A percentile compares a stretch with the other conserved stretches of the same genome.
Conservation (phyloP, 2,329 filamentous ascomycete genomes). For the Mycosphaerelloides madeirae region DNA sequence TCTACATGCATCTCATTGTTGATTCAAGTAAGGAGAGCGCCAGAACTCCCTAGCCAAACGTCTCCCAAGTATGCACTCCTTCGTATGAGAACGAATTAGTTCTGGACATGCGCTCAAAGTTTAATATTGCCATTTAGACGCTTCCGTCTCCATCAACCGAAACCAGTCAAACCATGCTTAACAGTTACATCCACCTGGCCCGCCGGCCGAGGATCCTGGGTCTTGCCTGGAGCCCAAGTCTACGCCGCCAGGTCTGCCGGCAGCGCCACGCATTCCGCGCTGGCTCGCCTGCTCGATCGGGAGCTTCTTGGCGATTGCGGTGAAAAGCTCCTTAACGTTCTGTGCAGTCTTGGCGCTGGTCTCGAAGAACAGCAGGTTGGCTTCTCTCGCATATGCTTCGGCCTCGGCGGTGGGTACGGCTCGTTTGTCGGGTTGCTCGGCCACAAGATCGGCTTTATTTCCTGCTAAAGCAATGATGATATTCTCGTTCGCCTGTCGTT, state of each 20-base stretch:
- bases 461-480: conserved; percentile 97
- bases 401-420: conserved; percentile 85
- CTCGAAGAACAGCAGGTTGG: conserved; percentile 94
- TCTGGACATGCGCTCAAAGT: too few species aligned
- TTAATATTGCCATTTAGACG: too few species aligned
- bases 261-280: conserved; percentile 64
- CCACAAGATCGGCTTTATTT: conserved; percentile 96
- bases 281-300: conserved; percentile 95
- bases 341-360: conserved; percentile 96
- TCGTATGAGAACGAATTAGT: too few species aligned
- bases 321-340: conserved; percentile 94
- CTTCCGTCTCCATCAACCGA: too few species aligned
- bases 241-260: conserved; percentile 59
- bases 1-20: too few species aligned
- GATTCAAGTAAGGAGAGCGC: too few species aligned
- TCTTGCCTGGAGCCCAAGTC: conserved; percentile 62
- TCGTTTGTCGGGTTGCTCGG: conserved; percentile 90
- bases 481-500: conserved; percentile 98
- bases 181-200: conserved; percentile 59
- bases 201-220: conserved; percentile 54
- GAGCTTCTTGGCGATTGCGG: conserved; percentile 94
- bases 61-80: too few species aligned
- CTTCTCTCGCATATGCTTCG: conserved; percentile 90
- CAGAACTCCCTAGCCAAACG: too few species aligned
- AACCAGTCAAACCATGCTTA: conserved; percentile 39